Percentiles rank a stretch among this genome's conserved stretches.
These are phyloP conservation scores for Saururus chinensis DNA, from an alignment of 164 flowering plant species.

Conservation along the genomic window DNA sequence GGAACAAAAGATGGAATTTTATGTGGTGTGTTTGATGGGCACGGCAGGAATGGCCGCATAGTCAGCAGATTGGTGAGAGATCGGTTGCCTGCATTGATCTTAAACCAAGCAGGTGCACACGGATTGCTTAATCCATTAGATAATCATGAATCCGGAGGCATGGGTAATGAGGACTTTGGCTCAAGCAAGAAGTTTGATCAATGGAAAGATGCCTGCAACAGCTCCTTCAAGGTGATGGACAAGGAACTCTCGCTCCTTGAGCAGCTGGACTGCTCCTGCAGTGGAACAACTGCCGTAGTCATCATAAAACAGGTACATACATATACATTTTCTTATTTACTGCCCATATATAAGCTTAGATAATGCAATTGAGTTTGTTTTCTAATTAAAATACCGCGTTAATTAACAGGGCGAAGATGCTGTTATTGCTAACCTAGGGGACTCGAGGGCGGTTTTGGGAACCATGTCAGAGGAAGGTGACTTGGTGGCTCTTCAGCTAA, in stretches of 20 bases:
- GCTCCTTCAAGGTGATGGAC: slow-evolving; percentile 70
- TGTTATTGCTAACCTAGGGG: slow-evolving; percentile 75
- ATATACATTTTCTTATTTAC: not conserved
- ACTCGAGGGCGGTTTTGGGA: slow-evolving; percentile 80
- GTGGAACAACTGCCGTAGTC: slow-evolving; percentile 78
- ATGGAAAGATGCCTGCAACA: slow-evolving; percentile 52
- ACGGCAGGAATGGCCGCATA: slow-evolving; percentile 69
- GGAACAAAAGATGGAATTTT: slow-evolving; percentile 45
- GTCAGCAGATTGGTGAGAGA: slow-evolving; percentile 63
- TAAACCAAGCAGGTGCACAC: slow-evolving; percentile 25
- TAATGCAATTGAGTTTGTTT: not conserved
- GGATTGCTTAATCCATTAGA: not conserved
- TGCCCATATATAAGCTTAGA: not conserved
- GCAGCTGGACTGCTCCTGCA: slow-evolving; percentile 44
- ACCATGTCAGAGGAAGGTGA: slow-evolving; percentile 33
- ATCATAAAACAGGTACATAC: slow-evolving; percentile 52
- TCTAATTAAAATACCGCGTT: not conserved
- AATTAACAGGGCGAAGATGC: slow-evolving; percentile 51
- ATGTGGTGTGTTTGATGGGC: slow-evolving; percentile 86
- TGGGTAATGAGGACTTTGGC: slow-evolving; percentile 4
- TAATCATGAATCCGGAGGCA: not conserved
- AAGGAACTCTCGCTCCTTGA: slow-evolving; percentile 68
- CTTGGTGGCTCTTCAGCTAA: slow-evolving; percentile 53
- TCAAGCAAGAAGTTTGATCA: slow-evolving; percentile 16
- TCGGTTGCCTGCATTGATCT: slow-evolving; percentile 20